phyloP scores from a whole-genome alignment of 805 yeast genomes.

The Ogataea zsoltii region DNA sequence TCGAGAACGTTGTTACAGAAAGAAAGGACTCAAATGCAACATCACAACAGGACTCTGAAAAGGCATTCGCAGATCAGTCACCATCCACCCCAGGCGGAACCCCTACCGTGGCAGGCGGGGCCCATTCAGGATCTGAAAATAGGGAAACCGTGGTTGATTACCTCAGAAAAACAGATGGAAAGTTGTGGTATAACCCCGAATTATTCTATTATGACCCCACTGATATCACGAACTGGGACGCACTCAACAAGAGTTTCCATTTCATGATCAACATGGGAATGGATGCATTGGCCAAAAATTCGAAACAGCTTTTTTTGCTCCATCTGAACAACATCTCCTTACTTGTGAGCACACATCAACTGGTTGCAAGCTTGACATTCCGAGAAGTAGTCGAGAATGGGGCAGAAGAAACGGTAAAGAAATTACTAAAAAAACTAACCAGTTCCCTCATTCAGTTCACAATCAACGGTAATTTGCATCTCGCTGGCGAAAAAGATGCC shows the following conservation, averaged over 20 bases:
- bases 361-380: slow-evolving; percentile 54
- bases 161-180: slow-evolving; percentile 14
- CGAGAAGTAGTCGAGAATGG: slow-evolving; percentile 50
- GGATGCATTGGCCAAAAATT: slow-evolving; percentile 51
- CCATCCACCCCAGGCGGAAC: not conserved
- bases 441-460: slow-evolving; percentile 61
- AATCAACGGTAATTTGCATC: slow-evolving; percentile 63
- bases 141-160: slow-evolving; percentile 14
- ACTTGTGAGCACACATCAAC: slow-evolving; percentile 51
- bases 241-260: slow-evolving; percentile 47
- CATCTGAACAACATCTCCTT: slow-evolving; percentile 56
- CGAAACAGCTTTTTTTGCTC: slow-evolving; percentile 52
- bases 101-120: not conserved
- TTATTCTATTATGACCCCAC: slow-evolving; percentile 59
- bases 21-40: slow-evolving; percentile 11
- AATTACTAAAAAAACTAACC: slow-evolving; percentile 52
- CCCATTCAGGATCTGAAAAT: slow-evolving; percentile 4
- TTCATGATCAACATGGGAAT: slow-evolving; percentile 48
- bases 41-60: slow-evolving; percentile 9
- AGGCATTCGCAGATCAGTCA: not conserved
- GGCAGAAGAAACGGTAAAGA: slow-evolving; percentile 47
- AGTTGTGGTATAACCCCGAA: slow-evolving; percentile 32
- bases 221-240: slow-evolving; percentile 64
- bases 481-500: slow-evolving; percentile 36
- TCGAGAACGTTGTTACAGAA: slow-evolving; percentile 24